Conservation (phyloP, 352 stramenopile species). For the Phytopythium vexans region DNA sequence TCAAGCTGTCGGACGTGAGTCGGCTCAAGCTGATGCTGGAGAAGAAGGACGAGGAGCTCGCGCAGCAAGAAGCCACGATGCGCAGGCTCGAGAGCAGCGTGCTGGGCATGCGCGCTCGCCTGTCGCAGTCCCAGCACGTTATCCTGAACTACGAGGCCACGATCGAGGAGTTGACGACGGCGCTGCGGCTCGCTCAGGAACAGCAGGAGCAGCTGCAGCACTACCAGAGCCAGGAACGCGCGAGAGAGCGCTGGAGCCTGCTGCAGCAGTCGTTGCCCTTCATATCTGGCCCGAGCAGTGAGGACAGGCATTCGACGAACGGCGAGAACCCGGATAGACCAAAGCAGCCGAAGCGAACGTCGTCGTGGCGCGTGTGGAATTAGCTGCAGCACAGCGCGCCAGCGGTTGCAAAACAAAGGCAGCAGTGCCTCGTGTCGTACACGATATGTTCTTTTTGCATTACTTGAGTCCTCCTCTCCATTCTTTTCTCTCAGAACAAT, state of each 20-base stretch:
- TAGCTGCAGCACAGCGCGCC: background rate
- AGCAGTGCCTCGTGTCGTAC: too few species aligned
- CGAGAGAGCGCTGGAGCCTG: conserved; percentile 1
- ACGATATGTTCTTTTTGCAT: too few species aligned
- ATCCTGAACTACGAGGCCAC: conserved; percentile 72
- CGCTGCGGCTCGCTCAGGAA: conserved; percentile 51
- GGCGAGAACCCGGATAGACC: background rate
- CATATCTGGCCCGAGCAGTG: background rate
- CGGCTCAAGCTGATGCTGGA: conserved; percentile 61
- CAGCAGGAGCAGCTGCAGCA: conserved; percentile 9
- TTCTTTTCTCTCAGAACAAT: too few species aligned
- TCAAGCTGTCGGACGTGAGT: conserved; percentile 71
- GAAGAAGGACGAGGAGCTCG: conserved; percentile 68
- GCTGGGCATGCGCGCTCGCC: conserved; percentile 59
- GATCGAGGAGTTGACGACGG: conserved; percentile 65
- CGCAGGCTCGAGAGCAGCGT: conserved; percentile 67
- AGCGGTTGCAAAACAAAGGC: too few species aligned
- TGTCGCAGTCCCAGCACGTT: conserved; percentile 59
- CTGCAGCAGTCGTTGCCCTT: conserved; percentile 3
- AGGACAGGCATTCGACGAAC: too few species aligned
- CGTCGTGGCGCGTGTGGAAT: conserved; percentile 38
- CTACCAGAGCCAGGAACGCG: conserved; percentile 1
- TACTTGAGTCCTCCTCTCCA: too few species aligned
- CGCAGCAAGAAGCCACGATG: conserved; percentile 58
- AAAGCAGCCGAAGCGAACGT: conserved; percentile 17